phyloP scores from a whole-genome alignment of 306 rosid species.

The Rubus idaeus region DNA sequence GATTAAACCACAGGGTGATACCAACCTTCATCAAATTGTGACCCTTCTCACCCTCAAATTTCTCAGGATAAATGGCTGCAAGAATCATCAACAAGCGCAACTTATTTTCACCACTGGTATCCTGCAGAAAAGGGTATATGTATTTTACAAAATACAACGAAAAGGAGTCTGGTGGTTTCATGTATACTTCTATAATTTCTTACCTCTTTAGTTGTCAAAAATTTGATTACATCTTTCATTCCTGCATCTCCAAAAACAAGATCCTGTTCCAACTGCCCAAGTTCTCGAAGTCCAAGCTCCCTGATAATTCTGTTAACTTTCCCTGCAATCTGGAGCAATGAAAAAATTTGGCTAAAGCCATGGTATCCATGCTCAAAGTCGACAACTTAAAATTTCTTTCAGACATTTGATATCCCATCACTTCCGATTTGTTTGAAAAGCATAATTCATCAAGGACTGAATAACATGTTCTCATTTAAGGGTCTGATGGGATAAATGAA shows the following conservation, averaged over 20 bases:
- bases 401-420: background rate
- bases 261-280: conserved; percentile 89
- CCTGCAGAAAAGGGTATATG: conserved; percentile 54
- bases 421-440: background rate
- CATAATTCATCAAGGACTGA: background rate
- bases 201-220: conserved; percentile 65
- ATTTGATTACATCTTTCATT: conserved; percentile 83
- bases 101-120: conserved; percentile 75
- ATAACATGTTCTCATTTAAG: background rate
- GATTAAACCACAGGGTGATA: conserved; percentile 10
- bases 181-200: conserved; percentile 25
- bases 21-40: conserved; percentile 82
- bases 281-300: conserved; percentile 75
- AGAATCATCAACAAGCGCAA: conserved; percentile 92
- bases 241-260: conserved; percentile 97
- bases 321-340: conserved; percentile 71
- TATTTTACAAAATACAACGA: conserved; percentile 8
- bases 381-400: conserved; percentile 11
- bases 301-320: conserved; percentile 68
- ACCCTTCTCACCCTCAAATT: conserved; percentile 94
- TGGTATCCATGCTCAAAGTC: conserved; percentile 10
- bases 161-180: background rate
- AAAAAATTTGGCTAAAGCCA: conserved; percentile 23
- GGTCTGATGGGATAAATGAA: background rate
- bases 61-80: conserved; percentile 90